Percentiles rank a stretch among this genome's conserved stretches.
Evolutionary conservation across 2,329 filamentous ascomycete genomes (phyloP).

Genomic region (Colletotrichum filicis): DNA sequence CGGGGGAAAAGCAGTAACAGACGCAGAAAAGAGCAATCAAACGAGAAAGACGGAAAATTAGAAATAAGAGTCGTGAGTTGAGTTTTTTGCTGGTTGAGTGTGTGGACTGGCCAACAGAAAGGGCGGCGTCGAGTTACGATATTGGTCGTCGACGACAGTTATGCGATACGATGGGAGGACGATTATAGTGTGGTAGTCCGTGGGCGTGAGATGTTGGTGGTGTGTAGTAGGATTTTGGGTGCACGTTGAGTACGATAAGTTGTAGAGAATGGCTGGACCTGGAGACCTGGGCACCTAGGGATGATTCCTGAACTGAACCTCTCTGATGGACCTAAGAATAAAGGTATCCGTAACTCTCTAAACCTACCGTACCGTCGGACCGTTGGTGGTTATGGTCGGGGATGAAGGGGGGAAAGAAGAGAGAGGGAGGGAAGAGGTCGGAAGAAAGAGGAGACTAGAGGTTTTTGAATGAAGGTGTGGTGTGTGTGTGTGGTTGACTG

Average conservation of each 20-base stretch:
- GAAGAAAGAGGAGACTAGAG: constrained; percentile 42
- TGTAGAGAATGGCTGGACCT: constrained; percentile 30
- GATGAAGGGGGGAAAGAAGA: constrained; percentile 45
- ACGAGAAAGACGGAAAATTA: too few relatives aligned
- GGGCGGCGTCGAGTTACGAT: constrained; percentile 7
- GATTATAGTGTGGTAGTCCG: background rate
- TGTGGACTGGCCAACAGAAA: constrained; percentile 10
- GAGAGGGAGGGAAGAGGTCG: constrained; percentile 33
- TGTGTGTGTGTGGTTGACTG: constrained; percentile 30
- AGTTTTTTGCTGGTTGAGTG: background rate
- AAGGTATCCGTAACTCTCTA: constrained; percentile 21
- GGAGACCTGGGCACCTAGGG: background rate
- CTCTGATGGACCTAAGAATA: constrained; percentile 7
- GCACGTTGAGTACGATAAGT: constrained; percentile 19
- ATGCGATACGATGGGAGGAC: background rate
- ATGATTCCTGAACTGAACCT: constrained; percentile 15
- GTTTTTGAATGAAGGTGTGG: constrained; percentile 51
- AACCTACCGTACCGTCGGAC: constrained; percentile 35
- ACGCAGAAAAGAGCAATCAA: constrained; percentile 6
- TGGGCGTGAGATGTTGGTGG: background rate
- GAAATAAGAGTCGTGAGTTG: background rate
- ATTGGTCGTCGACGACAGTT: background rate
- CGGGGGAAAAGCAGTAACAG: constrained; percentile 3
- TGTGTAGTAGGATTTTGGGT: background rate
- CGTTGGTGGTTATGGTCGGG: constrained; percentile 36